Base-by-base conservation (phyloP, 2,329 filamentous ascomycete species). In the Podosphaera xanthii region DNA sequence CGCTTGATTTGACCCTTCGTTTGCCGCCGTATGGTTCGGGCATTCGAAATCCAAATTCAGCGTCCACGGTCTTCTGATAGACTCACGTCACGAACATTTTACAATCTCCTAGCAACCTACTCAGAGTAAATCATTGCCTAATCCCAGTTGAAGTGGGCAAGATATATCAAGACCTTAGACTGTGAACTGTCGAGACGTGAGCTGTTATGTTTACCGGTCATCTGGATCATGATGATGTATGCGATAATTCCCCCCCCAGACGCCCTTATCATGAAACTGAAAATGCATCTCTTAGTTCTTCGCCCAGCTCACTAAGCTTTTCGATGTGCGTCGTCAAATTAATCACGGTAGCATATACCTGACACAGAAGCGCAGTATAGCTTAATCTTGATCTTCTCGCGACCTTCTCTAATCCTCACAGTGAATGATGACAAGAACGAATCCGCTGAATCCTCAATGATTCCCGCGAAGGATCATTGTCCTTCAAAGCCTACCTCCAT, bases 261-360 rank as follows among this genome's bases (percentile, higher is more conserved):
- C 5, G 36, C 5, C 14, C 9, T 49, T 35, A 30, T 57, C 9
- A 30, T 30, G 9, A 54, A 49, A 7, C n/a, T 50, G 35, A 35
- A 10, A 3, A 14, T 22, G 30, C n/a, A 31, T 64, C 38, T 58
- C 52, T 64, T 67, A 90, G 85, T 91, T 91, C 77, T 89, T 91
- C 72, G 72, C 74, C 62, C 77, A 77, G 67, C 77, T 91, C 63
- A 73, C 74, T 58, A 75, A 81, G 66, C 80, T 91, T 63, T 86
- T 92, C 72, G 75, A 79, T 62, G 71, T 76, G 63, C 78, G 78
- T 62, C 83, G 83, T 67, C 75, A 78, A 67, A 82, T 82, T 69
- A 79, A 84, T 66, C 83, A 88, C 70, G 86, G 86, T 65, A 81
- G 82, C 57, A 75, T 94, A 64, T 83, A 80, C 70, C 74, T 94